Percentiles rank a stretch among this genome's conserved stretches.
These are phyloP conservation scores for Brassica rapa DNA, from an alignment of 345 rosid species.

Conservation along the genomic window DNA sequence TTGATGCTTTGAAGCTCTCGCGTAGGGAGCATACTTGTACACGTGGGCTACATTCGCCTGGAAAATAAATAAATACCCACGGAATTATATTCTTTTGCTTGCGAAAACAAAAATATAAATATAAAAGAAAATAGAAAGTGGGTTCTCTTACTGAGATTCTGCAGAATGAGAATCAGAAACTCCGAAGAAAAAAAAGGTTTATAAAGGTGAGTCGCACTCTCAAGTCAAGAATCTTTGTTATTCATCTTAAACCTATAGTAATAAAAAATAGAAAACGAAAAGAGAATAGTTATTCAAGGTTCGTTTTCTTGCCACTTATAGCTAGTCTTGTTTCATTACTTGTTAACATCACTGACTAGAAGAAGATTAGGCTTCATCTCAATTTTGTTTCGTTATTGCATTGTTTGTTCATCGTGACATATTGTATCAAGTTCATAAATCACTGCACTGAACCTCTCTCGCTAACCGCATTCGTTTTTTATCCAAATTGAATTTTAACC, in stretches of 20 bases:
- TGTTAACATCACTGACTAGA: slow-evolving; percentile 17
- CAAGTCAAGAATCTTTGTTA: slow-evolving; percentile 73
- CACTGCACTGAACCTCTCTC: not conserved
- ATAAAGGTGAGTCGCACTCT: slow-evolving; percentile 60
- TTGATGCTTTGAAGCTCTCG: slow-evolving; percentile 43
- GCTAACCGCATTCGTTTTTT: not conserved
- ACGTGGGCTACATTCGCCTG: slow-evolving; percentile 36
- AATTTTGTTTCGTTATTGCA: not conserved
- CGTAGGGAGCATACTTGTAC: slow-evolving; percentile 43
- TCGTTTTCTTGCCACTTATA: slow-evolving; percentile 29
- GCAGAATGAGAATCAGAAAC: slow-evolving; percentile 54
- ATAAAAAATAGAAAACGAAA: not conserved
- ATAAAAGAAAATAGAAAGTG: slow-evolving; percentile 27
- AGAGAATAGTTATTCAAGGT: slow-evolving; percentile 18
- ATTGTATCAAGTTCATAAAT: not conserved
- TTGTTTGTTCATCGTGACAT: not conserved
- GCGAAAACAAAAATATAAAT: not conserved
- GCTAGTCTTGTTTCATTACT: slow-evolving; percentile 10
- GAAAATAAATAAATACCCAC: slow-evolving; percentile 51
- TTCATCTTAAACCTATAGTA: slow-evolving; percentile 45
- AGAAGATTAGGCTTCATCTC: not conserved
- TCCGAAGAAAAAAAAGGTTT: slow-evolving; percentile 36
- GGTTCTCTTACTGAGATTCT: slow-evolving; percentile 43
- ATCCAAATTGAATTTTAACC: not conserved
- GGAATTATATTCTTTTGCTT: slow-evolving; percentile 60